Conservation (phyloP, 495 filamentous ascomycete genomes). For the Aspergillus sclerotioniger region DNA sequence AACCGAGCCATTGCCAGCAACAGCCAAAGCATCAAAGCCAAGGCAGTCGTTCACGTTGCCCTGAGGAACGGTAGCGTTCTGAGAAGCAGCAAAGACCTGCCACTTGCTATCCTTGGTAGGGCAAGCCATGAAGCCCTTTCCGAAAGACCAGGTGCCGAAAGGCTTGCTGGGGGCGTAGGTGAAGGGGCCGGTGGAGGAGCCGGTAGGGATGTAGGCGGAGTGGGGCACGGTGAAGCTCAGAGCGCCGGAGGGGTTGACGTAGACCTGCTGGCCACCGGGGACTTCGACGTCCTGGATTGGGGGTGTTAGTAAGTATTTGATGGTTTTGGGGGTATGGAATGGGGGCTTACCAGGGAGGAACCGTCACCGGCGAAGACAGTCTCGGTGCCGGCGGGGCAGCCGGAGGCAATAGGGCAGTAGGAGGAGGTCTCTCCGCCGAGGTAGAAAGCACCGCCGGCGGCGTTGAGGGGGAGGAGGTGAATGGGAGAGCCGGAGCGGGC, state of each 20-base stretch:
- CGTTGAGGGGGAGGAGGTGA: slow-evolving; percentile 41
- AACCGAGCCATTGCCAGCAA: slow-evolving; percentile 22
- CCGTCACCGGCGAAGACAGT: slow-evolving; percentile 41
- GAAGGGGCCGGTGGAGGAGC: slow-evolving; percentile 50
- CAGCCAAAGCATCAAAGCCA: slow-evolving; percentile 40
- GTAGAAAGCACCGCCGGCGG: slow-evolving; percentile 40
- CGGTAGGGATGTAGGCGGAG: slow-evolving; percentile 54
- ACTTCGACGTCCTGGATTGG: slow-evolving; percentile 48
- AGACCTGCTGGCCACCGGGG: slow-evolving; percentile 65
- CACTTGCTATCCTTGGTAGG: slow-evolving; percentile 30
- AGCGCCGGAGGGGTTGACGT: slow-evolving; percentile 55
- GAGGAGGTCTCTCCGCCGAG: slow-evolving; percentile 34
- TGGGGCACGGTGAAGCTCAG: slow-evolving; percentile 62
- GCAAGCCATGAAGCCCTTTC: slow-evolving; percentile 44
- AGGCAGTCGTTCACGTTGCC: slow-evolving; percentile 39
- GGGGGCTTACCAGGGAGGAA: slow-evolving; percentile 27
- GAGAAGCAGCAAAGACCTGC: slow-evolving; percentile 44
- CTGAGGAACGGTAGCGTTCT: slow-evolving; percentile 40
- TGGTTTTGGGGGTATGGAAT: background rate
- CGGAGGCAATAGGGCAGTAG: slow-evolving; percentile 36
- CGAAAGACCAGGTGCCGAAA: slow-evolving; percentile 33
- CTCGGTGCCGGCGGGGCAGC: slow-evolving; percentile 42
- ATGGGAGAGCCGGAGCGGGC: slow-evolving; percentile 42
- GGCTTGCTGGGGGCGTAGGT: slow-evolving; percentile 25
- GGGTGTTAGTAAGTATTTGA: slow-evolving; percentile 1